phyloP scores from a whole-genome alignment of 345 rosid genomes.

The Theobroma cacao region DNA sequence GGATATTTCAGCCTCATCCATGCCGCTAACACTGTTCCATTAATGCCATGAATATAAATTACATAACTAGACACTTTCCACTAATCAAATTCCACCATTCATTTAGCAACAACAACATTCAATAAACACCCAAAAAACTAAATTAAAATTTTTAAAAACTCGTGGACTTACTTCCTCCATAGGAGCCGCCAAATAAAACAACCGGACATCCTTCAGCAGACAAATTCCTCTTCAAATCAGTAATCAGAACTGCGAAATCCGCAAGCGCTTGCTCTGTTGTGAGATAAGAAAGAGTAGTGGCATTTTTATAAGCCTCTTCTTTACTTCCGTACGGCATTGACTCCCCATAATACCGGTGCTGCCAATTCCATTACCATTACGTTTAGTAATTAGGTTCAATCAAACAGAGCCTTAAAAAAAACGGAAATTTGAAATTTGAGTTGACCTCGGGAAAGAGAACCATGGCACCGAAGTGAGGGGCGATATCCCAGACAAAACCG shows the following conservation, averaged over 20 bases:
- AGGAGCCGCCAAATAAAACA: constrained; percentile 92
- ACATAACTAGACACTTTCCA: neutral
- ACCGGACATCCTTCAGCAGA: constrained; percentile 85
- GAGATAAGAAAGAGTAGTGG: constrained; percentile 58
- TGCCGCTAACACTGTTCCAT: constrained; percentile 82
- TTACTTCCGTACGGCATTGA: constrained; percentile 21
- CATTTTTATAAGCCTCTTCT: constrained; percentile 37
- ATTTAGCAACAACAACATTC: neutral
- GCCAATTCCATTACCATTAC: neutral
- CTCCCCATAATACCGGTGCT: constrained; percentile 20
- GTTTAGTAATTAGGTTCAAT: neutral
- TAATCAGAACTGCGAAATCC: constrained; percentile 72
- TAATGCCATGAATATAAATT: neutral
- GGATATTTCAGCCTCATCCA: constrained; percentile 99
- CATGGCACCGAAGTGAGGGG: constrained; percentile 55
- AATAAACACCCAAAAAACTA: neutral
- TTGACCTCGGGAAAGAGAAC: constrained; percentile 52
- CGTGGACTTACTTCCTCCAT: constrained; percentile 81
- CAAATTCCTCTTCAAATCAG: constrained; percentile 70
- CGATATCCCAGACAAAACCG: constrained; percentile 60
- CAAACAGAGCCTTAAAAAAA: neutral
- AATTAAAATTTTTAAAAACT: neutral
- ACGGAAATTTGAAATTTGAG: neutral
- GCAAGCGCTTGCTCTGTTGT: constrained; percentile 95
- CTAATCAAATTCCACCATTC: neutral